Base-by-base conservation (phyloP, 2,329 filamentous ascomycete genomes). In the Alternaria consortialis region DNA sequence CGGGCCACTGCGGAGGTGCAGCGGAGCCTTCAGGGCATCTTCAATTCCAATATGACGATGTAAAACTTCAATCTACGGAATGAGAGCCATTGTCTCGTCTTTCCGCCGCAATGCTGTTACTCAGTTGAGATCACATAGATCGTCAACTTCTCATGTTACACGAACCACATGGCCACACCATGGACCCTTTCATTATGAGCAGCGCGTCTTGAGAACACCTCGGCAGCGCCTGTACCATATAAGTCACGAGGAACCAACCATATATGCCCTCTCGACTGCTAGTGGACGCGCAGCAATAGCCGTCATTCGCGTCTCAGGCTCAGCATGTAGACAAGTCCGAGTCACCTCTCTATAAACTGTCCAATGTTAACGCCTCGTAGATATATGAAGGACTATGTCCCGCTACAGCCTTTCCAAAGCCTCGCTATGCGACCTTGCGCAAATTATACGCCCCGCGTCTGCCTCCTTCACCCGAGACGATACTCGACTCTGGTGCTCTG, bases 241-340 rank as follows among this genome's bases (percentile, higher is more conserved):
- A 15, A 27, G 27, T 12, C 32, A 61, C 17, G 60, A 71, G 8
- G 75, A 77, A 12, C 71, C 73, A 15, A 98, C 94, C 1, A 97
- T 99, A 54, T 98, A 97, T 78, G 95, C 95, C 0, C 82, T 98
- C 1, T 97, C 94, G 0, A 96, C 94, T 0, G 93, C 92, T 0
- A 84, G 90, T 11, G 95, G 94, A 1, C 89, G 89, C 74, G 93
- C 93, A 43, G 95, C 93, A 1, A 97, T 99, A 75, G 94, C 94
- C 2, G 89, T 98, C 36, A 88, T 98, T 53, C 88, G 95, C 13
- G 84, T 97, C 27, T 97, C 95, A 5, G 95, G 95, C 0, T 86
- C 91, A 29, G 87, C 88, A 44, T 94, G 91, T 78, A 79, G 86
- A 60, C 83, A 89, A 71, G 90, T 92, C 7, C 43, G 58, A 34